Percentiles rank a stretch among this genome's conserved stretches.
Evolutionary conservation across 1,139 yeast genomes (phyloP).

Genomic region (Sugiyamaella pinicola): DNA sequence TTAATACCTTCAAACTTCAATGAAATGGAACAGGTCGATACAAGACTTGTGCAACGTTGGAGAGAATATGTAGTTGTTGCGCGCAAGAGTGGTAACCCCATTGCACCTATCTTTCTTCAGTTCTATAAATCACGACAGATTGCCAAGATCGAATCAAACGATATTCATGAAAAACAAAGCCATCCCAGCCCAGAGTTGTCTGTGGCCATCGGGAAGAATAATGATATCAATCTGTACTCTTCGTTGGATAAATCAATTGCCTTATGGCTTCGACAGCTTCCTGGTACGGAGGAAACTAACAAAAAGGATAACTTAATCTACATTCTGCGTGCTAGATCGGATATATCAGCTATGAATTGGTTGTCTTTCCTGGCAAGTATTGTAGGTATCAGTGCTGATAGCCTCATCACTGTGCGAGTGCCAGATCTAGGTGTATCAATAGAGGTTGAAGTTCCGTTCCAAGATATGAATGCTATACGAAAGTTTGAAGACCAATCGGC

Average conservation of each 20-base stretch:
- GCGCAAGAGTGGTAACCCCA: slow-evolving; percentile 54
- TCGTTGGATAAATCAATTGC: slow-evolving; percentile 69
- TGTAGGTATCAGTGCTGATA: slow-evolving; percentile 41
- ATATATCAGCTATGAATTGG: slow-evolving; percentile 58
- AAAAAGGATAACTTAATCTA: slow-evolving; percentile 45
- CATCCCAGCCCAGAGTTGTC: slow-evolving; percentile 32
- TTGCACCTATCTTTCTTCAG: slow-evolving; percentile 59
- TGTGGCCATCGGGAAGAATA: slow-evolving; percentile 33
- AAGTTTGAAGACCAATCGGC: slow-evolving; percentile 13
- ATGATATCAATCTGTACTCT: slow-evolving; percentile 59
- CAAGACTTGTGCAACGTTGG: slow-evolving; percentile 71
- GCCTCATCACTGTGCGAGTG: slow-evolving; percentile 46
- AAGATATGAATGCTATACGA: slow-evolving; percentile 16
- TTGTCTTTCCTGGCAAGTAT: slow-evolving; percentile 55
- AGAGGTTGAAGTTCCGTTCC: slow-evolving; percentile 48
- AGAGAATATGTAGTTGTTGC: slow-evolving; percentile 70
- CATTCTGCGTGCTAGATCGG: slow-evolving; percentile 57
- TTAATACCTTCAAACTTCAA: slow-evolving; percentile 42
- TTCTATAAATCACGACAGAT: slow-evolving; percentile 56
- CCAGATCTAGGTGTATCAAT: slow-evolving; percentile 56
- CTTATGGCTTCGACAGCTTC: slow-evolving; percentile 42
- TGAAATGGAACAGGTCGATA: slow-evolving; percentile 55
- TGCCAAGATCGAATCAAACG: slow-evolving; percentile 38
- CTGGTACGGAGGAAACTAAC: slow-evolving; percentile 15
- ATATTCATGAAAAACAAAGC: slow-evolving; percentile 41